Conservation (phyloP, 208 protist genomes). For the Trypanosoma congolense region DNA sequence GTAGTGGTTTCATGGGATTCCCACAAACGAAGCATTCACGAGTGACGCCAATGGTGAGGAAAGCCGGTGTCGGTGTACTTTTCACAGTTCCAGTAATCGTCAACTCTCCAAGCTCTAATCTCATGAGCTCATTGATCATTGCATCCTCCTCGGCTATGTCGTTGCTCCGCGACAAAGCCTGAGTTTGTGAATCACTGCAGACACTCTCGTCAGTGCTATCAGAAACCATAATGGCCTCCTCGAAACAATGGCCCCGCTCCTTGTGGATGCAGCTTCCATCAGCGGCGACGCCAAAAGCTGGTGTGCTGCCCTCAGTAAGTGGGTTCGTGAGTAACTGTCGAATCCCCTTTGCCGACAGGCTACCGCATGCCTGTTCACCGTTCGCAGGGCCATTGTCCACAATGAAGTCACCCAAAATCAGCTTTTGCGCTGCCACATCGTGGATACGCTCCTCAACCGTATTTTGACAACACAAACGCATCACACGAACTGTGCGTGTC, state of each 20-base stretch:
- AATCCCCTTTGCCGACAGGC: conserved; percentile 45
- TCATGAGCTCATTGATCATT: conserved; percentile 49
- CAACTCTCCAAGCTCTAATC: conserved; percentile 39
- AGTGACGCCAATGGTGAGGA: conserved; percentile 20
- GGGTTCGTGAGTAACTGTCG: conserved; percentile 41
- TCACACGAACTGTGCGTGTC: conserved; percentile 91
- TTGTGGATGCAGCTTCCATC: too few species aligned
- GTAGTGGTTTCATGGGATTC: conserved; percentile 67
- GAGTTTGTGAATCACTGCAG: background rate
- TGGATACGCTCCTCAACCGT: conserved; percentile 96
- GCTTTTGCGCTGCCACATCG: conserved; percentile 87
- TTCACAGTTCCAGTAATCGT: conserved; percentile 1
- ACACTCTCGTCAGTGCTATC: background rate
- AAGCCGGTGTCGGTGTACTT: background rate
- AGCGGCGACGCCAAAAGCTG: too few species aligned
- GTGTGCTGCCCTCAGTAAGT: conserved; percentile 9
- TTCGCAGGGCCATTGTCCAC: conserved; percentile 45
- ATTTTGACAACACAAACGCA: conserved; percentile 90
- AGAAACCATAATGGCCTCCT: conserved; percentile 1
- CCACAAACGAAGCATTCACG: conserved; percentile 74
- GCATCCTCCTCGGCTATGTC: conserved; percentile 26
- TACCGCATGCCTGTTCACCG: background rate
- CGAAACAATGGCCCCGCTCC: too few species aligned
- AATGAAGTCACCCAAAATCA: conserved; percentile 92
- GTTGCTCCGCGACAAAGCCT: background rate